Conservation (phyloP, 495 filamentous ascomycete genomes). For the Bacidia gigantensis region DNA sequence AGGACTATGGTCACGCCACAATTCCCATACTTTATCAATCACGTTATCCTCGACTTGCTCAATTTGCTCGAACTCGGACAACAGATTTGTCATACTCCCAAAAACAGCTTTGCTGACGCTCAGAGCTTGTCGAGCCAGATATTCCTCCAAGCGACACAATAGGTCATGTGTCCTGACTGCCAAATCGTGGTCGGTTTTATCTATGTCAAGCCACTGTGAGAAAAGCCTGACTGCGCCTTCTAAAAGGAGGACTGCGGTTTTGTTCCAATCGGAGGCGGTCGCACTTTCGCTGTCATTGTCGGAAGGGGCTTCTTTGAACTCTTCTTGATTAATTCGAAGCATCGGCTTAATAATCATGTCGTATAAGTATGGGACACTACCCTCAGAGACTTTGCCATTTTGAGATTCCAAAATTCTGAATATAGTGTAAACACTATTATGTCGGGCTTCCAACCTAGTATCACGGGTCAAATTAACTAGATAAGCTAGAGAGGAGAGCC, state of each 20-base stretch:
- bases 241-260: conserved; percentile 62
- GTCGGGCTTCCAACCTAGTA: conserved; percentile 69
- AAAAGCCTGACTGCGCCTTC: conserved; percentile 56
- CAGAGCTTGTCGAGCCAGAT: conserved; percentile 46
- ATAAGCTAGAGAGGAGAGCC: conserved; percentile 71
- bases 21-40: conserved; percentile 50
- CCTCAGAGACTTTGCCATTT: neutral
- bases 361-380: neutral
- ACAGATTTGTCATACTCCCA: conserved; percentile 49
- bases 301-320: neutral
- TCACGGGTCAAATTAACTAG: conserved; percentile 67
- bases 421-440: conserved; percentile 81
- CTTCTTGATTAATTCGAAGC: neutral
- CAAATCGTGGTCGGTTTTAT: conserved; percentile 43
- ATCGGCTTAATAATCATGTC: neutral
- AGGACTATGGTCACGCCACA: conserved; percentile 57
- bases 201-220: conserved; percentile 49
- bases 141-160: conserved; percentile 44
- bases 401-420: conserved; percentile 76
- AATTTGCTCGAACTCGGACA: conserved; percentile 37
- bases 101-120: conserved; percentile 64
- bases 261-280: conserved; percentile 46
- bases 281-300: neutral
- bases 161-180: conserved; percentile 54
- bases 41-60: conserved; percentile 41